Conservation (phyloP, 2,329 filamentous ascomycete genomes). For the Aaosphaeria pasadenensis region DNA sequence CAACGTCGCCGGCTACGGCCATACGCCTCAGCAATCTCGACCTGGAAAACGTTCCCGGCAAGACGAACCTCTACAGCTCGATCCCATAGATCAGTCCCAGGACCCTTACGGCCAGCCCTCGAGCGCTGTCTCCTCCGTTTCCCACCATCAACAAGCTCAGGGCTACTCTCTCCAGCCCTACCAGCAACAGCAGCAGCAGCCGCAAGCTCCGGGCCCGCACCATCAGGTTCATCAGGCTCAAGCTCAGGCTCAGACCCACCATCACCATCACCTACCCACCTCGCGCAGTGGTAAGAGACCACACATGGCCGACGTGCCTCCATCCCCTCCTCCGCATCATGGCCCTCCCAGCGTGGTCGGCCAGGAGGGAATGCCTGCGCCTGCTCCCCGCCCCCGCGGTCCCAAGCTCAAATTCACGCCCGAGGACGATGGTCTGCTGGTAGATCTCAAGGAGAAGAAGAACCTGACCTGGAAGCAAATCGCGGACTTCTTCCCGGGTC, state of each 20-base stretch:
- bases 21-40: slow-evolving; percentile 21
- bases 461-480: slow-evolving; percentile 97
- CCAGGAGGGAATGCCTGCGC: slow-evolving; percentile 80
- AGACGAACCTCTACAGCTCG: slow-evolving; percentile 38
- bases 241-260: slow-evolving; percentile 36
- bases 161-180: slow-evolving; percentile 36
- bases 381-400: slow-evolving; percentile 75
- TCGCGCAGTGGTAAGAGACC: slow-evolving; percentile 61
- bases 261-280: slow-evolving; percentile 81
- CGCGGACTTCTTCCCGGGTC: slow-evolving; percentile 89
- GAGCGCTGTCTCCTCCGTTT: slow-evolving; percentile 21
- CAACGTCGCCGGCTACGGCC: slow-evolving; percentile 34
- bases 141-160: slow-evolving; percentile 39
- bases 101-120: slow-evolving; percentile 36
- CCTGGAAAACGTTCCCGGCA: slow-evolving; percentile 44
- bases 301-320: slow-evolving; percentile 46
- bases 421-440: slow-evolving; percentile 82
- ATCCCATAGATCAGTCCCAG: slow-evolving; percentile 39
- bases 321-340: slow-evolving; percentile 42
- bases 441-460: slow-evolving; percentile 92
- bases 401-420: slow-evolving; percentile 93
- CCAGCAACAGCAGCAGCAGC: slow-evolving; percentile 22
- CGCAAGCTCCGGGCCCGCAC: slow-evolving; percentile 22
- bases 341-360: slow-evolving; percentile 83
- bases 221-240: slow-evolving; percentile 20